A percentile compares a stretch with the other conserved stretches of the same genome.
phyloP scores from a whole-genome alignment of 169 alveolate genomes.

The Cystoisospora suis region DNA sequence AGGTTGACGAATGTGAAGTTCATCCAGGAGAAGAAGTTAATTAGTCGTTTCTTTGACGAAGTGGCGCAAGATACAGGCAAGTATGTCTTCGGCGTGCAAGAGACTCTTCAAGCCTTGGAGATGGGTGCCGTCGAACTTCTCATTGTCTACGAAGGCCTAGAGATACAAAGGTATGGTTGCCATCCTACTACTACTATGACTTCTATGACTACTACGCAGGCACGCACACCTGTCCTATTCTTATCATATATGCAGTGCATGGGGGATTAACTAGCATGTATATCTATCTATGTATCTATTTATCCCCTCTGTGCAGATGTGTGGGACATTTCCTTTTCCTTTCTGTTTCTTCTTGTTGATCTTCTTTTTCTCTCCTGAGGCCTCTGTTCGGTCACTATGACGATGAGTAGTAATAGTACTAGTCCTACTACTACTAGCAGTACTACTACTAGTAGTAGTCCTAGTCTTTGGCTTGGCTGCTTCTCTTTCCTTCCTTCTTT shows the following conservation, averaged over 20 bases:
- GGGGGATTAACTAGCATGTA: too few species aligned
- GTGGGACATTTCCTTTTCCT: background rate
- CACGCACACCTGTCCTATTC: too few species aligned
- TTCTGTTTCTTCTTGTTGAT: background rate
- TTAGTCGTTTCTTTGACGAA: constrained; percentile 94
- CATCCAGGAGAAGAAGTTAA: constrained; percentile 87
- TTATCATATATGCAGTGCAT: too few species aligned
- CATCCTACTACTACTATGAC: background rate
- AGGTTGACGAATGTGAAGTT: constrained; percentile 81
- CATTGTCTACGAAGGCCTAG: constrained; percentile 94
- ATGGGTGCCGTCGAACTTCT: constrained; percentile 95
- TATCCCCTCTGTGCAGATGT: background rate
- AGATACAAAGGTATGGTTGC: constrained; percentile 48
- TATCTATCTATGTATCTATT: background rate
- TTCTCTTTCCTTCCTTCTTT: background rate
- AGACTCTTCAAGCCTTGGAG: constrained; percentile 87
- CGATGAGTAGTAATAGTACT: too few species aligned
- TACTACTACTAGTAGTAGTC: too few species aligned
- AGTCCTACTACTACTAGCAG: too few species aligned
- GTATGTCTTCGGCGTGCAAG: constrained; percentile 95
- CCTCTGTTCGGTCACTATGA: background rate
- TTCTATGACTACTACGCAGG: too few species aligned
- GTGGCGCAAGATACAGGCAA: constrained; percentile 98
- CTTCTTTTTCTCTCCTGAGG: background rate
- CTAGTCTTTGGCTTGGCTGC: background rate